phyloP scores from a whole-genome alignment of 805 yeast genomes.

The Saccharomycopsis javanensis region DNA sequence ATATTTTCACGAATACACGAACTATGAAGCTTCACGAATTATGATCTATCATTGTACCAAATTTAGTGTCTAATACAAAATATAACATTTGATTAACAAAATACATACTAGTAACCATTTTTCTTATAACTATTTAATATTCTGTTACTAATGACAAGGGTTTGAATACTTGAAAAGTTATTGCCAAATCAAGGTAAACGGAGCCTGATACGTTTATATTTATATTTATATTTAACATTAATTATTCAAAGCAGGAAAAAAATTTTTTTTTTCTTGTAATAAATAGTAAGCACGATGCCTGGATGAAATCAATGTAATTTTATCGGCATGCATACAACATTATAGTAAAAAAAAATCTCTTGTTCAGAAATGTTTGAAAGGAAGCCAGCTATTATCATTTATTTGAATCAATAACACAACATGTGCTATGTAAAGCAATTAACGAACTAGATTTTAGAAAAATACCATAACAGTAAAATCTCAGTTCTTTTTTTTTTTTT shows the following conservation, averaged over 20 bases:
- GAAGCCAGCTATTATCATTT: too few relatives aligned
- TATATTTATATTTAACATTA: not conserved
- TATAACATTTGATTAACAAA: not conserved
- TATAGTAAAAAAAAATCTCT: too few relatives aligned
- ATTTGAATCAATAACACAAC: too few relatives aligned
- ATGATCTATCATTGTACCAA: not conserved
- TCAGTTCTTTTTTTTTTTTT: too few relatives aligned
- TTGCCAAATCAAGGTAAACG: not conserved
- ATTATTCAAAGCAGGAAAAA: not conserved
- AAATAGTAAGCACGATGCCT: not conserved
- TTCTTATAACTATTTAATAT: not conserved
- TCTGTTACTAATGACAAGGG: not conserved
- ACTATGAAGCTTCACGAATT: too few relatives aligned
- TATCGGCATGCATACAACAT: not conserved
- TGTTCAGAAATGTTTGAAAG: too few relatives aligned
- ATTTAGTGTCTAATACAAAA: not conserved
- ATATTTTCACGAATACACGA: too few relatives aligned
- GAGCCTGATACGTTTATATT: not conserved
- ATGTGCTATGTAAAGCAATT: too few relatives aligned
- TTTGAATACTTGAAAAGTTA: not conserved
- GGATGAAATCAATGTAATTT: not conserved
- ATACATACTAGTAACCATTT: not conserved
- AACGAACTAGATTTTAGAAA: too few relatives aligned
- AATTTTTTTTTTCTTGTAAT: not conserved
- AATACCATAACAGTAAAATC: too few relatives aligned